A percentile compares a stretch with the other conserved stretches of the same genome.
These are phyloP conservation scores for Suillus americanus DNA, from an alignment of 768 basidiomycete genomes.

Conservation along the genomic window DNA sequence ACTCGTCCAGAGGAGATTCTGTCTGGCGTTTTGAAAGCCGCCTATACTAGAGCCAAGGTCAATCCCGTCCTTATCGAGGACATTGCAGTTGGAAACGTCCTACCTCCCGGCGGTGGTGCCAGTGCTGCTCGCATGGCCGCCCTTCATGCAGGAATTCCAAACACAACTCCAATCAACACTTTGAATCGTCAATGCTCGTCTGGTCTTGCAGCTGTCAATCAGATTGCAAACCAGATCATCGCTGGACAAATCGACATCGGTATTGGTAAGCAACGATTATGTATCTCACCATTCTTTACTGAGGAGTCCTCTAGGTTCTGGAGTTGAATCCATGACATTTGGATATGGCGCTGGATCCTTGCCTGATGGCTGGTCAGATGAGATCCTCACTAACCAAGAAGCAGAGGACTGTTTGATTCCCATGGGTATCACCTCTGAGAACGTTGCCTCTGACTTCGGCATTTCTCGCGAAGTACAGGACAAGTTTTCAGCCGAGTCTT, in stretches of 20 bases:
- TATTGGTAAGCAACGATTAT: conserved; percentile 57
- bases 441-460: conserved; percentile 76
- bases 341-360: conserved; percentile 63
- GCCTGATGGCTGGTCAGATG: conserved; percentile 60
- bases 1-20: conserved; percentile 82
- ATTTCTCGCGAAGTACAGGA: conserved; percentile 81
- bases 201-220: conserved; percentile 78
- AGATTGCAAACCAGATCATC: conserved; percentile 78
- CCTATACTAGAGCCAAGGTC: conserved; percentile 63
- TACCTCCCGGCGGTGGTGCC: conserved; percentile 85
- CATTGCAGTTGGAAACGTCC: conserved; percentile 83
- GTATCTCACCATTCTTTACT: conserved; percentile 9
- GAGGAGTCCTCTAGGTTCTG: conserved; percentile 53
- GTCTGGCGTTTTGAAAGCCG: conserved; percentile 72
- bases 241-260: conserved; percentile 86
- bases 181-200: conserved; percentile 92
- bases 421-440: conserved; percentile 96
- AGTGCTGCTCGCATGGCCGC: conserved; percentile 83
- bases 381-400: conserved; percentile 62
- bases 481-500: conserved; percentile 79
- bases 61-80: conserved; percentile 85
- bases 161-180: conserved; percentile 71
- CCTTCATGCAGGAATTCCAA: conserved; percentile 81
- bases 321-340: conserved; percentile 88
- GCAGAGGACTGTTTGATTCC: conserved; percentile 82